A percentile compares a stretch with the other conserved stretches of the same genome.
phyloP scores from a whole-genome alignment of 495 filamentous ascomycete species.

The Podospora anserina region DNA sequence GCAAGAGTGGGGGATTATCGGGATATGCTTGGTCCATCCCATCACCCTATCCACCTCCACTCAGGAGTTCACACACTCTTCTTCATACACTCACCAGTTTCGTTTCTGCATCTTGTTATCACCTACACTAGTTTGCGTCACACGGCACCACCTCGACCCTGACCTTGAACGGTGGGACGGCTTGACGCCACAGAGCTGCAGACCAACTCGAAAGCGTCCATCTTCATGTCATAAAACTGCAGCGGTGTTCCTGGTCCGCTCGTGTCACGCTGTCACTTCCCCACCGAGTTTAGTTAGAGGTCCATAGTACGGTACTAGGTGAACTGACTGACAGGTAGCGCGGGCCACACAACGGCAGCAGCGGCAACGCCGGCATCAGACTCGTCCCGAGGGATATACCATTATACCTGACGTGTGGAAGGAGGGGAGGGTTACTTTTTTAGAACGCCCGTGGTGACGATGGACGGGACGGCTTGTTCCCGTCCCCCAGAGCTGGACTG shows the following conservation, averaged over 20 bases:
- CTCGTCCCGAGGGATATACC: not conserved
- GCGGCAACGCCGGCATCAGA: not conserved
- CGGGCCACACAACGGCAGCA: not conserved
- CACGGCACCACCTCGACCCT: not conserved
- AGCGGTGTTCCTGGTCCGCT: constrained; percentile 2
- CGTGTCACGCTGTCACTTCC: constrained; percentile 1
- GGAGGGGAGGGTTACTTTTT: not conserved
- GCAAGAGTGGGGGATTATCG: not conserved
- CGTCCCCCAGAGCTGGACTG: not conserved
- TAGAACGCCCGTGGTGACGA: not conserved
- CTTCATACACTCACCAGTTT: not conserved
- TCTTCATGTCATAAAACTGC: not conserved
- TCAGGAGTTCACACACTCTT: not conserved
- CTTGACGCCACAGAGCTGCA: not conserved
- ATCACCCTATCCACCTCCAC: not conserved
- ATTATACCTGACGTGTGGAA: not conserved
- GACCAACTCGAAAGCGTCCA: not conserved
- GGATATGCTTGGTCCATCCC: not conserved
- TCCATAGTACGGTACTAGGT: not conserved
- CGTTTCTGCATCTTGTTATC: not conserved
- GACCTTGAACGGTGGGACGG: not conserved
- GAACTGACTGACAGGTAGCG: not conserved
- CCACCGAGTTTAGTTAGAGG: not conserved
- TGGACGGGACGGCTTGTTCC: constrained; percentile 3
- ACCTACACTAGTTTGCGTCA: not conserved